Percentiles rank a stretch among this genome's conserved stretches.
Conservation (phyloP, 768 basidiomycete species). For the Tricholoma bakamatsutake region DNA sequence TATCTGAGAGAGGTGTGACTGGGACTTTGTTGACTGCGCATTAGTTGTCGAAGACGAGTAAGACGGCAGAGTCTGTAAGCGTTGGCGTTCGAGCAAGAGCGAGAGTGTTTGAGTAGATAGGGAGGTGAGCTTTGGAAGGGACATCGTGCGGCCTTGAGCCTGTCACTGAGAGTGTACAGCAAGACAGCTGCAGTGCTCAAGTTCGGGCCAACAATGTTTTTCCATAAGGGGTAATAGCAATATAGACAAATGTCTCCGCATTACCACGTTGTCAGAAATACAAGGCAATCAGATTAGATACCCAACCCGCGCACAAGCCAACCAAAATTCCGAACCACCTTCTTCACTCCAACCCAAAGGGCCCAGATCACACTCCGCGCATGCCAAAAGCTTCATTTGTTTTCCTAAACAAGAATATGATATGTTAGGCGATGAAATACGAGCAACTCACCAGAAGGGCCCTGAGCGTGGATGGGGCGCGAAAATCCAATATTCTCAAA, state of each 20-base stretch:
- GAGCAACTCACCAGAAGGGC: conserved; percentile 21
- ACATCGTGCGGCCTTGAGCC: conserved; percentile 25
- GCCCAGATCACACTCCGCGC: conserved; percentile 82
- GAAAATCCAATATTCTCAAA: conserved; percentile 91
- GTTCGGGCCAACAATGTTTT: neutral
- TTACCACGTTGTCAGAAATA: neutral
- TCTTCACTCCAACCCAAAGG: conserved; percentile 79
- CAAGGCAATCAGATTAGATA: conserved; percentile 35
- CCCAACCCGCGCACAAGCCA: conserved; percentile 62
- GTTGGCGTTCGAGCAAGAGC: conserved; percentile 78
- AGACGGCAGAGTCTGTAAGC: conserved; percentile 55
- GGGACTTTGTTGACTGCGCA: conserved; percentile 18
- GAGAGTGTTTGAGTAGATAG: conserved; percentile 76
- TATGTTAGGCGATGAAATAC: neutral
- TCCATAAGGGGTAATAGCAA: neutral
- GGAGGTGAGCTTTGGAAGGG: conserved; percentile 65
- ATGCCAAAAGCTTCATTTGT: conserved; percentile 61
- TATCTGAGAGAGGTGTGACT: conserved; percentile 60
- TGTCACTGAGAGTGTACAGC: neutral
- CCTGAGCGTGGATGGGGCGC: conserved; percentile 39
- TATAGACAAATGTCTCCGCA: too few relatives aligned
- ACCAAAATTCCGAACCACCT: conserved; percentile 72
- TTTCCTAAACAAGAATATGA: conserved; percentile 23
- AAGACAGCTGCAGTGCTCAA: neutral
- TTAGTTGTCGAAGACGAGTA: conserved; percentile 21